phyloP scores from a whole-genome alignment of 768 basidiomycete genomes.

The Trametes cinnabarina region DNA sequence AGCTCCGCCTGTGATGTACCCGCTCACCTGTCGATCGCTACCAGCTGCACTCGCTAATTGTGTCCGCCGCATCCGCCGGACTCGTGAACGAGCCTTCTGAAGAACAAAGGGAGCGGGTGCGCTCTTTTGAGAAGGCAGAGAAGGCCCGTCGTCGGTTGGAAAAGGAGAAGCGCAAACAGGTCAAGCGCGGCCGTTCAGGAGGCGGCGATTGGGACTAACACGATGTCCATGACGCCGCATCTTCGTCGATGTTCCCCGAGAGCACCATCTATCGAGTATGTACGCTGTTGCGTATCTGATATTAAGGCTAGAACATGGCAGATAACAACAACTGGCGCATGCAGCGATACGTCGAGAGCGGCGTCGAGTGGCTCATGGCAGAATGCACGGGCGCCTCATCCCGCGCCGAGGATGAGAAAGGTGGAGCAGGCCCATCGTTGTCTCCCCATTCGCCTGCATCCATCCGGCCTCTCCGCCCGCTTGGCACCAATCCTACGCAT shows the following conservation, averaged over 20 bases:
- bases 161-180: constrained; percentile 52
- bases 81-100: constrained; percentile 55
- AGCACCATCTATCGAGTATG: too few relatives aligned
- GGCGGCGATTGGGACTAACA: constrained; percentile 24
- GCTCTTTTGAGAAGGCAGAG: constrained; percentile 41
- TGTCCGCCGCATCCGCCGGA: constrained; percentile 43
- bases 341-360: background rate
- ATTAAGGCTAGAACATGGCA: background rate
- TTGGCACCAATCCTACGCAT: constrained; percentile 1
- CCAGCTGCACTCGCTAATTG: constrained; percentile 56
- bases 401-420: background rate
- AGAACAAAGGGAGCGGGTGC: constrained; percentile 56
- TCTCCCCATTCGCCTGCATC: background rate
- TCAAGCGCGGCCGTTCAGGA: constrained; percentile 39
- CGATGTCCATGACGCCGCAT: background rate
- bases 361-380: background rate
- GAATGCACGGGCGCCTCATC: background rate
- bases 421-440: constrained; percentile 7
- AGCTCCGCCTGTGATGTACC: constrained; percentile 12
- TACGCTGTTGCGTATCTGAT: background rate
- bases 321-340: background rate
- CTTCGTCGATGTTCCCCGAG: background rate
- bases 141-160: constrained; percentile 46
- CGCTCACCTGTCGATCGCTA: background rate
- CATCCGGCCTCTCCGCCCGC: background rate